Conservation (phyloP, 441 rosid genomes). For the Capsella rubella region DNA sequence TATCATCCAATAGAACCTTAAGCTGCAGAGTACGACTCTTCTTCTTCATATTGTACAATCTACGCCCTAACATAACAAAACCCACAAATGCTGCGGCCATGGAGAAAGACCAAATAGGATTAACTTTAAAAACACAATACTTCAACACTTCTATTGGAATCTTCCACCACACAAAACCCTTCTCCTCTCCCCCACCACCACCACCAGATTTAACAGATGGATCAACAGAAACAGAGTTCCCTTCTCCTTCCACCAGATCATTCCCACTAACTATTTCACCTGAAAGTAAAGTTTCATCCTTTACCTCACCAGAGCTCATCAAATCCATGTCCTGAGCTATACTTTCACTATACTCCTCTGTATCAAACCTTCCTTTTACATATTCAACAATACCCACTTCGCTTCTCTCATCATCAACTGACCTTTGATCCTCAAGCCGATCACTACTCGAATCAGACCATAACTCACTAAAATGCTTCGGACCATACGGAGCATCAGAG, state of each 20-base stretch:
- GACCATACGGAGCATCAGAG: constrained; percentile 51
- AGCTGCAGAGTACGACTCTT: constrained; percentile 69
- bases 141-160: constrained; percentile 75
- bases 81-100: constrained; percentile 91
- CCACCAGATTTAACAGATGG: constrained; percentile 36
- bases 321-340: constrained; percentile 46
- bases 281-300: constrained; percentile 28
- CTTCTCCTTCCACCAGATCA: constrained; percentile 16
- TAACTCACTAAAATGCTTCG: constrained; percentile 55
- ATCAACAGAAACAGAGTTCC: constrained; percentile 41
- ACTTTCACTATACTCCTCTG: constrained; percentile 35
- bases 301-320: constrained; percentile 38
- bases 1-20: constrained; percentile 84
- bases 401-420: constrained; percentile 40
- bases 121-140: constrained; percentile 74
- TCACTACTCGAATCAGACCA: constrained; percentile 88
- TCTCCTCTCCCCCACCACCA: constrained; percentile 45
- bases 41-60: constrained; percentile 79
- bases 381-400: constrained; percentile 31
- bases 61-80: constrained; percentile 75
- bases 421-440: constrained; percentile 62
- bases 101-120: constrained; percentile 88
- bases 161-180: constrained; percentile 72
- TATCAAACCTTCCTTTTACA: neutral
- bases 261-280: neutral